These are phyloP conservation scores for Coprinopsis cinerea DNA, from an alignment of 768 basidiomycete species.

Conservation along the genomic window DNA sequence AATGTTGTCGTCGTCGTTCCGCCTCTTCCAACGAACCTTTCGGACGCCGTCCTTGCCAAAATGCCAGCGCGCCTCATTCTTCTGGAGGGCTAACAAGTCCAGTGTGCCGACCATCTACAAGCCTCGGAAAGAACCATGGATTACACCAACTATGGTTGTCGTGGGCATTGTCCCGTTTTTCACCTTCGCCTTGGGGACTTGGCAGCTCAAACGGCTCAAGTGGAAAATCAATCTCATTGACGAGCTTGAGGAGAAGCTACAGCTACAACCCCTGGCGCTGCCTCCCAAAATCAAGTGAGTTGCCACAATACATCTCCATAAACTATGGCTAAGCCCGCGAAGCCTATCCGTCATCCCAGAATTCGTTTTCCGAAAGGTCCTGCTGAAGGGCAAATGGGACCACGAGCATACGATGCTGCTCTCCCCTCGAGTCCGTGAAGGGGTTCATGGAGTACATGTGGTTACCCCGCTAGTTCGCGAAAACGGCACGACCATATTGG, in stretches of 20 bases:
- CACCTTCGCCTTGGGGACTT: conserved; percentile 84
- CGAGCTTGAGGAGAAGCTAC: conserved; percentile 86
- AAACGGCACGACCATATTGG: conserved; percentile 78
- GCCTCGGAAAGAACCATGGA: conserved; percentile 52
- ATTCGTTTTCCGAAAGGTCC: conserved; percentile 83
- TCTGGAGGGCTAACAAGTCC: conserved; percentile 16
- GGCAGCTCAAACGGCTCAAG: conserved; percentile 89
- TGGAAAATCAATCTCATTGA: conserved; percentile 96
- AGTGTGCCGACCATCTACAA: conserved; percentile 46
- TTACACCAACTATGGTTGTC: conserved; percentile 66
- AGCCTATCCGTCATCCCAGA: conserved; percentile 75
- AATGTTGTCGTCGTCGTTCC: conserved; percentile 9
- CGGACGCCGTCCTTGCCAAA: conserved; percentile 1
- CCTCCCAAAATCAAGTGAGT: conserved; percentile 85
- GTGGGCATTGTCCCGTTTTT: conserved; percentile 86
- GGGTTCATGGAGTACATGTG: conserved; percentile 82
- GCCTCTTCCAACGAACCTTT: conserved; percentile 5
- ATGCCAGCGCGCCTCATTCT: conserved; percentile 10
- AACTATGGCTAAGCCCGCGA: conserved; percentile 16
- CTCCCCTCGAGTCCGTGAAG: conserved; percentile 83
- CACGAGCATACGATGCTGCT: conserved; percentile 73
- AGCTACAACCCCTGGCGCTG: conserved; percentile 68
- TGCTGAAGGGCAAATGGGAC: conserved; percentile 73
- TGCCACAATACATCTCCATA: conserved; percentile 13
- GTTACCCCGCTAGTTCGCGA: conserved; percentile 80